Conservation (phyloP, 148 eudicot genomes). For the Polygonum maritimum region DNA sequence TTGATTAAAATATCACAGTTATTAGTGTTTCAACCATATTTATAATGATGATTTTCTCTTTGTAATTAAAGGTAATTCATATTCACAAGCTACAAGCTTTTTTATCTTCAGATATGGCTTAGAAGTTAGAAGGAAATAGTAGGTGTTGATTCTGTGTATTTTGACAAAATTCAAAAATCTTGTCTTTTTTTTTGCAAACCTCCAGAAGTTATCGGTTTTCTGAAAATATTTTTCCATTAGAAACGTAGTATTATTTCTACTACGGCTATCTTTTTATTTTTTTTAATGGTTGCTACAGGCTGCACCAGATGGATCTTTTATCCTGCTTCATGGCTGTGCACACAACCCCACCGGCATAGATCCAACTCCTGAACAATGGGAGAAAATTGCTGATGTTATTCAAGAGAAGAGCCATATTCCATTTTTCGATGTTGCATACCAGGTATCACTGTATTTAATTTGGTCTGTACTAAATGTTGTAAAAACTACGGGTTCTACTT, state of each 20-base stretch:
- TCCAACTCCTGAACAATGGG: conserved; percentile 96
- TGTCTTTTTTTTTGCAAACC: not conserved
- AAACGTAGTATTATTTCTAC: not conserved
- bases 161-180: not conserved
- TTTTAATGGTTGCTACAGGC: conserved; percentile 39
- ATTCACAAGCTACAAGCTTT: not conserved
- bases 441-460: conserved; percentile 32
- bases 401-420: conserved; percentile 88
- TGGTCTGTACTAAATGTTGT: not conserved
- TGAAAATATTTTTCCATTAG: not conserved
- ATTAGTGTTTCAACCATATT: not conserved
- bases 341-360: conserved; percentile 99
- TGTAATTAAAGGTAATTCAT: not conserved
- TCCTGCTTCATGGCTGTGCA: conserved; percentile 96
- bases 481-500: not conserved
- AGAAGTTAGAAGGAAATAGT: not conserved
- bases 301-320: conserved; percentile 90
- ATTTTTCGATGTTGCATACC: conserved; percentile 98
- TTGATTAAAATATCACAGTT: not conserved
- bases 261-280: not conserved
- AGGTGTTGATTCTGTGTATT: not conserved
- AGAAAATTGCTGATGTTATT: conserved; percentile 80
- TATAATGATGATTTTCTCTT: not conserved
- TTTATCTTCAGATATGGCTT: not conserved
- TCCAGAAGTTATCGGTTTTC: not conserved